These are phyloP conservation scores for Mariannaea elegans DNA, from an alignment of 2,329 filamentous ascomycete species.

Conservation along the genomic window DNA sequence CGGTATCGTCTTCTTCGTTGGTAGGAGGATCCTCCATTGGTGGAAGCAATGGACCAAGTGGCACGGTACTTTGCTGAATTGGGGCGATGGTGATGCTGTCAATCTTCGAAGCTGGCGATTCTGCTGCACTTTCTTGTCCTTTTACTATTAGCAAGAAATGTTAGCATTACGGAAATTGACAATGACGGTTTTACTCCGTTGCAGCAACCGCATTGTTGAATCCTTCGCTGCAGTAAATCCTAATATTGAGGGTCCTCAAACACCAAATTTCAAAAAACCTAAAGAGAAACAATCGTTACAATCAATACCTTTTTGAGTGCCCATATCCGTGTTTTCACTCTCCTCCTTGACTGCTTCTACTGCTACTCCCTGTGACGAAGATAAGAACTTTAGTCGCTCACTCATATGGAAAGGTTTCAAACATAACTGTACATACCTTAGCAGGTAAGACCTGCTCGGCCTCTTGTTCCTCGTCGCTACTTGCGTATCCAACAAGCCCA, in stretches of 20 bases:
- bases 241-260: too few species aligned
- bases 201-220: too few species aligned
- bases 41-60: constrained; percentile 53
- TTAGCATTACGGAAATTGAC: background rate
- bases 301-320: background rate
- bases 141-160: background rate
- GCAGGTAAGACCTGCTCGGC: constrained; percentile 9
- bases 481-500: constrained; percentile 60
- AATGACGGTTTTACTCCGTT: background rate
- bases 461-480: constrained; percentile 57
- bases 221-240: too few species aligned
- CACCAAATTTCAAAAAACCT: too few species aligned
- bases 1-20: constrained; percentile 29
- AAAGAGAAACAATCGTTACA: background rate
- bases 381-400: background rate
- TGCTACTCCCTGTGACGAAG: background rate
- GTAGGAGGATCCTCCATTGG: constrained; percentile 36
- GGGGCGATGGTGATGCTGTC: constrained; percentile 39
- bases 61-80: constrained; percentile 41
- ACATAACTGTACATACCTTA: too few species aligned
- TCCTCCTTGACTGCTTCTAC: background rate
- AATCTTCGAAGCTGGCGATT: constrained; percentile 13
- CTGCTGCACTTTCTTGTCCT: background rate
- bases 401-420: too few species aligned
- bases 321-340: background rate